phyloP scores from a whole-genome alignment of 164 flowering plant genomes.

The Aristolochia californica region DNA sequence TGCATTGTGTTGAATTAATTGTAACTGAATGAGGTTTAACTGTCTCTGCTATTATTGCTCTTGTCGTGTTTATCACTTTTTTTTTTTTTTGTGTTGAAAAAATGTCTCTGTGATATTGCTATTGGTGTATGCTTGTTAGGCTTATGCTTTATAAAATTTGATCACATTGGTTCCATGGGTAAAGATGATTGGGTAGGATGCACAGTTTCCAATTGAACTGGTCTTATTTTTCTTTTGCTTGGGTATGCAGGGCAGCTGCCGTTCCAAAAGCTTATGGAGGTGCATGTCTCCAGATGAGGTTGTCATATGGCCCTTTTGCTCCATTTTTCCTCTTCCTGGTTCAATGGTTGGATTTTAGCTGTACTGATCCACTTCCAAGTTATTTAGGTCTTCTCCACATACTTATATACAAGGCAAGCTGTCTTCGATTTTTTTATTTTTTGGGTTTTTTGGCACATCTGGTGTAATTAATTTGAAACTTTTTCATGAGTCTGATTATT shows the following conservation, averaged over 20 bases:
- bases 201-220: background rate
- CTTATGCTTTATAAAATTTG: no score
- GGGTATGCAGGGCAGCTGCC: slow-evolving; percentile 61
- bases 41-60: no score
- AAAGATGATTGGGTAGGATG: background rate
- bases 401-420: slow-evolving; percentile 63
- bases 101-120: no score
- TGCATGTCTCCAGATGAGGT: slow-evolving; percentile 58
- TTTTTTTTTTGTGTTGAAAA: no score
- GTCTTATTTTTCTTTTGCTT: background rate
- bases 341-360: slow-evolving; percentile 79
- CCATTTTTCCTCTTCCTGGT: slow-evolving; percentile 56
- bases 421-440: background rate
- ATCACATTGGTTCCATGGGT: no score
- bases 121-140: no score
- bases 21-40: no score
- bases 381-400: slow-evolving; percentile 77
- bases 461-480: no score
- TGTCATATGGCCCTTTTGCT: slow-evolving; percentile 71
- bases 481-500: no score
- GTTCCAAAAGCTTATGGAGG: slow-evolving; percentile 56
- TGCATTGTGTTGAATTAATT: no score
- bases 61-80: no score
- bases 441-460: background rate
- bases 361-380: slow-evolving; percentile 57